Evolutionary conservation across 2,329 filamentous ascomycete genomes (phyloP), one percentile per base, ranked within the genome.

Genomic region (Sporothrix variecibatus): DNA sequence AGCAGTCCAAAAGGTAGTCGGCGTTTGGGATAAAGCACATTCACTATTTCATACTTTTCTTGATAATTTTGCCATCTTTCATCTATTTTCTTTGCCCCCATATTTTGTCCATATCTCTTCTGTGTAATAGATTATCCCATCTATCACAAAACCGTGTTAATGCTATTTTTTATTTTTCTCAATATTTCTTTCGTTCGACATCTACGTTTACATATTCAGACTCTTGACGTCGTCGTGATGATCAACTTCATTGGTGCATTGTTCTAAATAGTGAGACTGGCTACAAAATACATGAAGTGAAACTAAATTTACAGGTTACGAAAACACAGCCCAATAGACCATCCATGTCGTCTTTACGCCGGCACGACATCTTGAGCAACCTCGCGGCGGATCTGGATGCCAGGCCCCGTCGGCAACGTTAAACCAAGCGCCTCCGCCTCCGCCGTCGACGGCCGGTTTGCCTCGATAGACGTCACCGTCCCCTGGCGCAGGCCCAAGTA

Each of bases 371-470:
- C 62, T 15, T 75, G 74, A 8, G 67, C 74, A 3, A 75, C 71
- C 26, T 75, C 74, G n/a, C 74, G 43, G 6, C 71, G 56, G 46
- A 73, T 75, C 67, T 73, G 71, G n/a, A 75, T 75, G 11, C 74
- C 74, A 3, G 58, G 65, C 12, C 70, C 73, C 15, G 71, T 71
- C 15, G 65, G 56, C 43, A 53, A 38, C 11, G 38, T 43, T 69
- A 60, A 74, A 6, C 67, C 71, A 2, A 72, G n/a, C 1, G 74
- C 67, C 34, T 58, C 62, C 17, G 72, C 64, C 60, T 75, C 71
- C 4, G 74, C 71, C 3, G 71, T 75, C 64, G 74, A 75, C 46
- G 71, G 67, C 46, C 71, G 71, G 8, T 38, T 49, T 5, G 74
- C 72, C 43, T 75, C 67, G n/a, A 75, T 75, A 9, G 74, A 75